A percentile compares a stretch with the other conserved stretches of the same genome.
Conservation (phyloP, 2,329 filamentous ascomycete species). For the Delphinella strobiligena region DNA sequence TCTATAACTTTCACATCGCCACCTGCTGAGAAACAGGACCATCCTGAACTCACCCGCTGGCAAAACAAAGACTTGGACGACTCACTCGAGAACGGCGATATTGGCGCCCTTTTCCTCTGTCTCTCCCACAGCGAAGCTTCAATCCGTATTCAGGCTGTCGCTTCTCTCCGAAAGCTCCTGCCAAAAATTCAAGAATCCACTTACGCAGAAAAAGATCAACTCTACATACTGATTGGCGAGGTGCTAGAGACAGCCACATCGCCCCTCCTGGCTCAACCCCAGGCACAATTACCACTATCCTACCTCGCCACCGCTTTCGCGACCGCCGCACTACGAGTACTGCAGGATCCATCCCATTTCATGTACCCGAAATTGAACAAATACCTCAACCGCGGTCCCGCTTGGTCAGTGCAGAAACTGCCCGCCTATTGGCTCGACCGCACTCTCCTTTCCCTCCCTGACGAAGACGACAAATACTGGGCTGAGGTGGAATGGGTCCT, state of each 20-base stretch:
- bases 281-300: conserved; percentile 36
- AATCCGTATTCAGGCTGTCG: conserved; percentile 67
- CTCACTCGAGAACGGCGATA: conserved; percentile 64
- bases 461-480: conserved; percentile 60
- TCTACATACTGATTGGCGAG: conserved; percentile 71
- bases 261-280: conserved; percentile 31
- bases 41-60: conserved; percentile 48
- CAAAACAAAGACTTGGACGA: conserved; percentile 65
- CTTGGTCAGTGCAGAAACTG: conserved; percentile 53
- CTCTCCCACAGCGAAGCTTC: conserved; percentile 63
- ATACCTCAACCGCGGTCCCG: conserved; percentile 66
- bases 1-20: conserved; percentile 21
- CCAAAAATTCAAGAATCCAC: conserved; percentile 47
- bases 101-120: conserved; percentile 58
- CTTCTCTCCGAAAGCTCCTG: conserved; percentile 53
- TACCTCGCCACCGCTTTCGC: conserved; percentile 69
- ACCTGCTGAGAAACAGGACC: conserved; percentile 30
- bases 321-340: conserved; percentile 53
- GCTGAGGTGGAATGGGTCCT: conserved; percentile 66
- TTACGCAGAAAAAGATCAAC: conserved; percentile 63
- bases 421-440: conserved; percentile 52
- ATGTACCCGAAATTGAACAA: conserved; percentile 79
- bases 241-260: conserved; percentile 58
- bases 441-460: conserved; percentile 62
- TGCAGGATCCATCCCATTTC: conserved; percentile 65